Evolutionary conservation across 148 eudicot species (phyloP).

Genomic region (Selenicereus undatus): DNA sequence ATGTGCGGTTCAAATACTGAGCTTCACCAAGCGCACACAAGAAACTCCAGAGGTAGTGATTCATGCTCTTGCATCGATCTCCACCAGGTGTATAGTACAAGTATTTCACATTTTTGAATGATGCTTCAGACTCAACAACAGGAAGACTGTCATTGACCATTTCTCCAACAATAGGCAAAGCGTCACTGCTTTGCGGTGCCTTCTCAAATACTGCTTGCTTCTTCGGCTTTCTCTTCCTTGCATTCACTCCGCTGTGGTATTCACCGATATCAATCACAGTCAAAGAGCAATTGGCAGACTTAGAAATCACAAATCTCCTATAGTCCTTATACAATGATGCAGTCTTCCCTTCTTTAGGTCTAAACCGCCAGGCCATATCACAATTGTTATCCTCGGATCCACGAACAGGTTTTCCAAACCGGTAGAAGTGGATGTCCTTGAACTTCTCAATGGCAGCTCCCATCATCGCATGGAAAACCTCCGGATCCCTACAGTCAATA

Average conservation of each 20-base stretch:
- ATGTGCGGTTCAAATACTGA: conserved; percentile 83
- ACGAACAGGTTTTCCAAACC: conserved; percentile 78
- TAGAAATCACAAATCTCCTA: conserved; percentile 53
- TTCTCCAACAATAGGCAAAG: conserved; percentile 72
- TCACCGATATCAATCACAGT: conserved; percentile 68
- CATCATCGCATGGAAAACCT: conserved; percentile 87
- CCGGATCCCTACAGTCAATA: conserved; percentile 76
- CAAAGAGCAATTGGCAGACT: conserved; percentile 69
- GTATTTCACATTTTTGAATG: conserved; percentile 65
- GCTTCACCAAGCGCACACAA: conserved; percentile 96
- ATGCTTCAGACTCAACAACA: conserved; percentile 64
- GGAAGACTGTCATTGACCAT: conserved; percentile 77
- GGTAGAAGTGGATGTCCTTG: conserved; percentile 75
- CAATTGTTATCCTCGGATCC: conserved; percentile 66
- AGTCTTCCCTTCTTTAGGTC: conserved; percentile 83
- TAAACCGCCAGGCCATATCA: conserved; percentile 97
- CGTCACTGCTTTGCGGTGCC: conserved; percentile 25
- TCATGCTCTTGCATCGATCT: conserved; percentile 93
- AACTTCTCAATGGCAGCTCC: conserved; percentile 82
- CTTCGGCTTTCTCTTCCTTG: conserved; percentile 72
- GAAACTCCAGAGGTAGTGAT: conserved; percentile 90
- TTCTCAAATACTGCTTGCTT: conserved; percentile 54
- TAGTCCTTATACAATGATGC: conserved; percentile 82
- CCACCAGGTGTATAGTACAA: conserved; percentile 77
- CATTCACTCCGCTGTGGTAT: conserved; percentile 83